These are phyloP conservation scores for Luffa acutangula DNA, from an alignment of 306 rosid genomes.

Conservation along the genomic window DNA sequence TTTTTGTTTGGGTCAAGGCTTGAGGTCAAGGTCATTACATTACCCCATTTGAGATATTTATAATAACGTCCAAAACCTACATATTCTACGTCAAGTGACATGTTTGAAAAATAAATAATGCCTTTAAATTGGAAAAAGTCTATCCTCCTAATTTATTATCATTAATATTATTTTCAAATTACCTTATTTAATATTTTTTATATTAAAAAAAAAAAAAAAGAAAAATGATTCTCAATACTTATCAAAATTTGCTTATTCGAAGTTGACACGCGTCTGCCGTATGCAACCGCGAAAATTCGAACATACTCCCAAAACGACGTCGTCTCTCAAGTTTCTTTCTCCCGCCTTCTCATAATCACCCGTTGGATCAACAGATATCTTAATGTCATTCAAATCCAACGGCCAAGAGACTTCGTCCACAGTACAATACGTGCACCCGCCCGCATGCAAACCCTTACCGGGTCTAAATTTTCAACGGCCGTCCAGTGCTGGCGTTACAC, in stretches of 20 bases:
- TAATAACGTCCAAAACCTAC: neutral
- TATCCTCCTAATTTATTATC: neutral
- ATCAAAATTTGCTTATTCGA: neutral
- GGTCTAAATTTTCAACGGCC: conserved; percentile 33
- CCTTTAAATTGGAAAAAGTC: neutral
- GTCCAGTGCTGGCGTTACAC: conserved; percentile 38
- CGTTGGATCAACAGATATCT: neutral
- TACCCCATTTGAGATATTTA: neutral
- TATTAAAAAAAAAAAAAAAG: neutral
- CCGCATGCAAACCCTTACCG: neutral
- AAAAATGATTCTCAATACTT: neutral
- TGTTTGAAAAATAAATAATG: neutral
- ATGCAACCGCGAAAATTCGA: neutral
- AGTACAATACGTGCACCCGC: neutral
- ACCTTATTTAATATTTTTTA: neutral
- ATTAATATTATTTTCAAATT: neutral
- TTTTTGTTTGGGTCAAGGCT: no score
- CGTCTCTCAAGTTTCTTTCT: neutral
- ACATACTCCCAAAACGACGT: neutral
- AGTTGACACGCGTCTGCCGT: neutral
- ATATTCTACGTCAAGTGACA: neutral
- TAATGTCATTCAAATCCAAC: neutral
- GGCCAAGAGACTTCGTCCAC: neutral
- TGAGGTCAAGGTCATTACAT: no score
- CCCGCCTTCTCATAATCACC: neutral